Percentiles rank a stretch among this genome's conserved stretches.
phyloP scores from a whole-genome alignment of 805 yeast species.

The Candida namnaoensis region DNA sequence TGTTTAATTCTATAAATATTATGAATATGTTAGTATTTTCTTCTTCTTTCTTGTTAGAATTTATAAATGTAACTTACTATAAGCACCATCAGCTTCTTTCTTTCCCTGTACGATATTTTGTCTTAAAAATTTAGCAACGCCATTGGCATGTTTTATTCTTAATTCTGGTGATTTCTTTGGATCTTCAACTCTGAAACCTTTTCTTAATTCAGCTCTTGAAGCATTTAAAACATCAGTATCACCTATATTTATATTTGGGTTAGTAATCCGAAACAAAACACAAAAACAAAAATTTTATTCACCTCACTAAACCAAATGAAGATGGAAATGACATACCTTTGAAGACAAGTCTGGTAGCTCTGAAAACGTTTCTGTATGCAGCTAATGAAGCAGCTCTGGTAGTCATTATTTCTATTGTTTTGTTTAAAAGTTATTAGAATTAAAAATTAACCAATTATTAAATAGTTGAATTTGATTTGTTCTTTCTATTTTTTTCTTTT shows the following conservation, averaged over 20 bases:
- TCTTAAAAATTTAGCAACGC: slow-evolving; percentile 60
- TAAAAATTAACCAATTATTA: no score
- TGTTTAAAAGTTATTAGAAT: no score
- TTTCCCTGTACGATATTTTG: slow-evolving; percentile 85
- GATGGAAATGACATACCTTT: slow-evolving; percentile 16
- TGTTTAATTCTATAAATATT: slow-evolving; percentile 35
- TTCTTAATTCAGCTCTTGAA: slow-evolving; percentile 50
- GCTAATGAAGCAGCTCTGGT: slow-evolving; percentile 19
- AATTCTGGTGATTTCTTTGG: slow-evolving; percentile 38
- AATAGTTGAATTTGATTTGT: no score
- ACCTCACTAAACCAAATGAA: neutral
- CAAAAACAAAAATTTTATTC: neutral
- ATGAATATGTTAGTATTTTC: slow-evolving; percentile 8
- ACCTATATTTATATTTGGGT: slow-evolving; percentile 8
- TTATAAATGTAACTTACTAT: slow-evolving; percentile 18
- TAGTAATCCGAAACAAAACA: slow-evolving; percentile 6
- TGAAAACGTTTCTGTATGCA: slow-evolving; percentile 59
- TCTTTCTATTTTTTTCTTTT: no score
- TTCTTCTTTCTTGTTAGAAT: slow-evolving; percentile 2
- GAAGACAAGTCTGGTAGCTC: slow-evolving; percentile 61
- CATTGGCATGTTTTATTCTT: slow-evolving; percentile 50
- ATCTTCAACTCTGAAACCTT: slow-evolving; percentile 43
- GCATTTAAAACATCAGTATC: slow-evolving; percentile 39
- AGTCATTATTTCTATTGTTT: neutral
- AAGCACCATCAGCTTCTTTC: slow-evolving; percentile 33